Conservation (phyloP, 169 alveolate genomes). For the Pseudocohnilembus persalinus region DNA sequence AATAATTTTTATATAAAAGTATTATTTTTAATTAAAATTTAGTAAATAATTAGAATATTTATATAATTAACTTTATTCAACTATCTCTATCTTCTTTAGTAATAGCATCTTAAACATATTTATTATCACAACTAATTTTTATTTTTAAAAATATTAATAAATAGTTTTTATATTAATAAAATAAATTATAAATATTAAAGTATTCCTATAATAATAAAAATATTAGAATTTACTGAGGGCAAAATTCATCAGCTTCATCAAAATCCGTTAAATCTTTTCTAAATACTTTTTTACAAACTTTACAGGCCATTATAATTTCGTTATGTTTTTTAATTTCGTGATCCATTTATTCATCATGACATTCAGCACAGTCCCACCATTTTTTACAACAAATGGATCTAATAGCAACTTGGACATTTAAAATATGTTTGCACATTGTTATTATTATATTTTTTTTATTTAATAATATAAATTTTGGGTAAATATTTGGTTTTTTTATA, state of each 20-base stretch:
- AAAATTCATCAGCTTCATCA: conserved; percentile 81
- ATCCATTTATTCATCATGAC: conserved; percentile 69
- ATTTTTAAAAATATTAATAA: not conserved
- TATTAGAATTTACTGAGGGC: conserved; percentile 63
- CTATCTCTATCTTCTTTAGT: conserved; percentile 59
- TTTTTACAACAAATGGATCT: conserved; percentile 77
- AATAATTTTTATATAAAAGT: not conserved
- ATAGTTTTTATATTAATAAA: not conserved
- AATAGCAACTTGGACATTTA: conserved; percentile 78
- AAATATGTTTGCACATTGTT: conserved; percentile 79
- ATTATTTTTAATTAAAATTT: not conserved
- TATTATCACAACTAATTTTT: conserved; percentile 65
- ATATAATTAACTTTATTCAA: too few species aligned
- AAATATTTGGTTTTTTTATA: not conserved
- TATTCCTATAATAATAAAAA: not conserved
- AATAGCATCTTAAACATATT: conserved; percentile 58
- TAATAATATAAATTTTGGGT: not conserved
- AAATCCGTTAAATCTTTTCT: conserved; percentile 64
- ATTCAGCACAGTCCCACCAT: conserved; percentile 83
- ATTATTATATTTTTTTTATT: too few species aligned
- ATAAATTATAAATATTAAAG: not conserved
- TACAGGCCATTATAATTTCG: conserved; percentile 76
- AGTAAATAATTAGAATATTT: too few species aligned
- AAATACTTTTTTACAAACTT: conserved; percentile 77
- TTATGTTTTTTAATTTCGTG: conserved; percentile 58